Conservation (phyloP, 78 protist genomes). For the Dictyostelium brefeldianum region DNA sequence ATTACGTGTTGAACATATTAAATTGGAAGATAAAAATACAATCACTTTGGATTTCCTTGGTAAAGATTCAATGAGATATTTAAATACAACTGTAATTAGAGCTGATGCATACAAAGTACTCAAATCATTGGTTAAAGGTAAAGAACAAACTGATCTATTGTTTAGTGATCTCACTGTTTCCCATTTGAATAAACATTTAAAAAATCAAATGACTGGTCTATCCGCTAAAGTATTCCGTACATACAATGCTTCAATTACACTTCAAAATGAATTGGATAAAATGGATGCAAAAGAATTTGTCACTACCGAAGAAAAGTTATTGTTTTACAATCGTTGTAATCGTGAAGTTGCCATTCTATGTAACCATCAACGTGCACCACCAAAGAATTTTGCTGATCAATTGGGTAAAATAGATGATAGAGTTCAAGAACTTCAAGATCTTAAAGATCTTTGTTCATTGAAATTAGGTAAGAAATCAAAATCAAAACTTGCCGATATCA, state of each 20-base stretch:
- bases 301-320: constrained; percentile 85
- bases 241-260: constrained; percentile 98
- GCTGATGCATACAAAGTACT: constrained; percentile 44
- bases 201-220: constrained; percentile 94
- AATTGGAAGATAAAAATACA: constrained; percentile 19
- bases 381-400: constrained; percentile 76
- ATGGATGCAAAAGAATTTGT: constrained; percentile 25
- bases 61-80: constrained; percentile 98
- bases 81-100: constrained; percentile 86
- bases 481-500: background rate
- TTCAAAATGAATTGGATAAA: constrained; percentile 87
- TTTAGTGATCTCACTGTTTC: constrained; percentile 88
- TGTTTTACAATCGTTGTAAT: constrained; percentile 94
- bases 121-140: constrained; percentile 20
- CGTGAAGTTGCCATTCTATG: constrained; percentile 98
- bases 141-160: constrained; percentile 80
- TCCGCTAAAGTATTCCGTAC: constrained; percentile 99
- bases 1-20: constrained; percentile 97
- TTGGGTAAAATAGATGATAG: constrained; percentile 70
- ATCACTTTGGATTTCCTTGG: constrained; percentile 97
- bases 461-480: constrained; percentile 3
- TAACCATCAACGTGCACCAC: constrained; percentile 97
- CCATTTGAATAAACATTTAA: constrained; percentile 93
- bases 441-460: constrained; percentile 3
- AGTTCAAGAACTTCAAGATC: constrained; percentile 33